Percentiles rank a stretch among this genome's conserved stretches.
Conservation (phyloP, 768 basidiomycete species). For the Rhodotorula diobovata region DNA sequence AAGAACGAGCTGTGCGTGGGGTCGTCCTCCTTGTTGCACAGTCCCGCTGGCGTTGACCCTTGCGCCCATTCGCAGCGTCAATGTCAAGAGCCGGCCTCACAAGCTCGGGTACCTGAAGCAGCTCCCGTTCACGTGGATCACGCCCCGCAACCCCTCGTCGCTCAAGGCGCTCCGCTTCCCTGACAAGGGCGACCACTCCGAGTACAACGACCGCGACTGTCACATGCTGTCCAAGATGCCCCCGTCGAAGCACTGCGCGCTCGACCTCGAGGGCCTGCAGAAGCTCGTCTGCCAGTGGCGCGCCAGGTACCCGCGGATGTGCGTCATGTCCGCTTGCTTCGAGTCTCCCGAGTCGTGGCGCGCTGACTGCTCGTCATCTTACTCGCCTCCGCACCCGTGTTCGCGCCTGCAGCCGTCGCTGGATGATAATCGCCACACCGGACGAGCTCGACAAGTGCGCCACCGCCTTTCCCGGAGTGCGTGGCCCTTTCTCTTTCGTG, state of each 20-base stretch:
- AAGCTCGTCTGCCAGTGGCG: constrained; percentile 12
- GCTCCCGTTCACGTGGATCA: too few species aligned
- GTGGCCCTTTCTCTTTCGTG: neutral
- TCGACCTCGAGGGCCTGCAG: constrained; percentile 7
- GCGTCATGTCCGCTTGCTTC: neutral
- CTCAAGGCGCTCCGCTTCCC: constrained; percentile 1
- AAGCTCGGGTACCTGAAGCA: neutral
- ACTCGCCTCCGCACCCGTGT: too few species aligned
- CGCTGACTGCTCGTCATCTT: too few species aligned
- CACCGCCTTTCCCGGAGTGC: constrained; percentile 6
- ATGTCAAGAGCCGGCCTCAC: neutral
- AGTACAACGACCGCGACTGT: neutral
- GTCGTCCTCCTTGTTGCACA: neutral
- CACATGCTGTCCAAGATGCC: neutral
- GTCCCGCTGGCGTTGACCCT: too few species aligned
- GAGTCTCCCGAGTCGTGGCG: too few species aligned
- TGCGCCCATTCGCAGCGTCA: too few species aligned
- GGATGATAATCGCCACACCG: constrained; percentile 19
- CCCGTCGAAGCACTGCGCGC: neutral
- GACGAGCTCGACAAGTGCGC: neutral
- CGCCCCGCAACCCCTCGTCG: neutral
- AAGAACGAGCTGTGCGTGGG: neutral
- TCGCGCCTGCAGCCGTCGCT: constrained; percentile 10
- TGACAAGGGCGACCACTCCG: neutral
- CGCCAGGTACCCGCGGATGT: constrained; percentile 10